These are phyloP conservation scores for Fusarium sp. DNA, from an alignment of 2,329 filamentous ascomycete species.

Conservation along the genomic window DNA sequence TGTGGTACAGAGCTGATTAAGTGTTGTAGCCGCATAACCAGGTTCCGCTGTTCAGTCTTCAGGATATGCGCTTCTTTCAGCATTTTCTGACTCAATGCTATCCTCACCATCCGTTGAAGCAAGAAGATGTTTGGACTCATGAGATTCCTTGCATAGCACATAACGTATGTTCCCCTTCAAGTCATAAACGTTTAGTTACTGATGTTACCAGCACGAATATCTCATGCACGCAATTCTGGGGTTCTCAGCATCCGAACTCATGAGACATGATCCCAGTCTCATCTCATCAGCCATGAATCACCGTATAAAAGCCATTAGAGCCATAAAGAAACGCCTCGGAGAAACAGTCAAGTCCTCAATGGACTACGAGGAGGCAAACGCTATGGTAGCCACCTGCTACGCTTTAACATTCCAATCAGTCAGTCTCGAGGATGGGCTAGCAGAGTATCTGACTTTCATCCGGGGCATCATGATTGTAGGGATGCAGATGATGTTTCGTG, in stretches of 20 bases:
- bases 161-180: constrained; percentile 58
- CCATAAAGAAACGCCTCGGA: constrained; percentile 66
- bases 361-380: constrained; percentile 66
- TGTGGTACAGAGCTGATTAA: background rate
- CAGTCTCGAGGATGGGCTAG: constrained; percentile 66
- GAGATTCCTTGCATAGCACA: constrained; percentile 75
- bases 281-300: constrained; percentile 70
- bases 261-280: constrained; percentile 62
- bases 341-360: constrained; percentile 55
- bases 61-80: constrained; percentile 76
- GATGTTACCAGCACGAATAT: constrained; percentile 65
- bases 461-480: constrained; percentile 66
- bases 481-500: constrained; percentile 63
- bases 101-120: constrained; percentile 72
- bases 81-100: constrained; percentile 72
- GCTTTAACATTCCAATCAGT: constrained; percentile 70
- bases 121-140: constrained; percentile 74
- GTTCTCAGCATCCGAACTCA: constrained; percentile 73
- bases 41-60: constrained; percentile 68
- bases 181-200: background rate
- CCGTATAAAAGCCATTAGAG: constrained; percentile 71
- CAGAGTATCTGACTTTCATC: constrained; percentile 71
- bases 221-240: constrained; percentile 78
- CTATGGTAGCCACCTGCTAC: constrained; percentile 68
- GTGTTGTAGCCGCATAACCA: constrained; percentile 62